phyloP scores from a whole-genome alignment of 1,284 basidiomycete genomes.

The Puccinia triticina region DNA sequence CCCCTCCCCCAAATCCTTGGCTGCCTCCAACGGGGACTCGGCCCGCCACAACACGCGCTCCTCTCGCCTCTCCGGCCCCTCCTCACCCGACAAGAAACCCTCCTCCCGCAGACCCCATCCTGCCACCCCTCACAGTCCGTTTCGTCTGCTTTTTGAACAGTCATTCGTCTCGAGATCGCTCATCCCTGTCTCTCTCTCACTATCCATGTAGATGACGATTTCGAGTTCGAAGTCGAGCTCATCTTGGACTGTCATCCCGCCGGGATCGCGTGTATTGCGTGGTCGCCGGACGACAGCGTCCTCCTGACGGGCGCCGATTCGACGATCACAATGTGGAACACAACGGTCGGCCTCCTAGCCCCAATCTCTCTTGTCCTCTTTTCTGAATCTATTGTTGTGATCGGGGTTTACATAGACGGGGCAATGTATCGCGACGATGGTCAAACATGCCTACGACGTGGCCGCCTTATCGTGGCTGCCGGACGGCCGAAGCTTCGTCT shows the following conservation, averaged over 20 bases:
- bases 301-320: conserved; percentile 79
- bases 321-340: conserved; percentile 81
- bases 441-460: conserved; percentile 79
- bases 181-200: no score
- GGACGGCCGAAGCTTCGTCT: conserved; percentile 85
- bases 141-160: neutral
- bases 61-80: neutral
- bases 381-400: neutral
- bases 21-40: neutral
- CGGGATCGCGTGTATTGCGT: conserved; percentile 77
- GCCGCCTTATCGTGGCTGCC: conserved; percentile 85
- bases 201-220: neutral
- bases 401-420: conserved; percentile 67
- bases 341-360: conserved; percentile 66
- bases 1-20: conserved; percentile 66
- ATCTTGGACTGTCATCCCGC: conserved; percentile 75
- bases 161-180: no score
- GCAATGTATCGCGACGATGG: conserved; percentile 68
- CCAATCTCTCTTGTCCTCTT: neutral
- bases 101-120: conserved; percentile 7
- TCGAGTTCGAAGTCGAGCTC: conserved; percentile 64
- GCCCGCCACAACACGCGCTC: neutral
- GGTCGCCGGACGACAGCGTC: conserved; percentile 83
- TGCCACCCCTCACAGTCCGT: conserved; percentile 3
- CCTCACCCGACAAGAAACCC: neutral